Base-by-base conservation (phyloP, 2,329 filamentous ascomycete genomes). In the Trichophyton mentagrophytes region DNA sequence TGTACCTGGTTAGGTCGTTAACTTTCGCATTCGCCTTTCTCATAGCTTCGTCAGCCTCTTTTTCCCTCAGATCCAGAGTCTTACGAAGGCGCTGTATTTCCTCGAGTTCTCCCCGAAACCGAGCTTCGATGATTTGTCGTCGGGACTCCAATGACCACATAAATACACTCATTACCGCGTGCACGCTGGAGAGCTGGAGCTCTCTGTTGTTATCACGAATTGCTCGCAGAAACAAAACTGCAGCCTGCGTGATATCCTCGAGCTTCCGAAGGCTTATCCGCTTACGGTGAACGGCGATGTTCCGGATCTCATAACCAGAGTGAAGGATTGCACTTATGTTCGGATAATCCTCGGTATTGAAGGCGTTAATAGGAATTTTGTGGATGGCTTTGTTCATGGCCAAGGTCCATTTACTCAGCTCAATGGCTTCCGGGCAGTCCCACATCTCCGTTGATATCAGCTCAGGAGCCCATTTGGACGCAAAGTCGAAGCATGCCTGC, bases 401-500 rank as follows among this genome's bases (percentile, higher is more conserved):
- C 2, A 46, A 64, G 2, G 67, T 68, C 72, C 73, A 75, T 53
- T 67, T 65, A n/a, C 68, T 75, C 33, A 76, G 64, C 65, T 76
- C 73, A 2, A 70, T 66, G 1, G 74, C 70, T 13, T 69, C 67
- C 17, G 74, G 64, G 60, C 72, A 76, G 47, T 70, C 65, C 69
- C 65, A 72, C 30, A 63, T 63, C 15, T 67, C 62, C 13, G 69
- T 60, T 47, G 62, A 25, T 27, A 75, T 64, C 13, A 71, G 59
- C 0, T 61, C 61, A 5, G 73, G 71, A 15, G 72, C 55, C 68
- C 69, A 72, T 59, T 66, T 69, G n/a, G 62, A 65, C 22, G 67
- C 66, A 57, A 75, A 76, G 6, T 74, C 69, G 62, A 74, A 77
- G 64, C 73, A 77, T 60, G 69, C 71, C 60, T 73, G 70, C 62